Evolutionary conservation across 495 filamentous ascomycete species (phyloP).

Genomic region (Amniculicola lignicola): DNA sequence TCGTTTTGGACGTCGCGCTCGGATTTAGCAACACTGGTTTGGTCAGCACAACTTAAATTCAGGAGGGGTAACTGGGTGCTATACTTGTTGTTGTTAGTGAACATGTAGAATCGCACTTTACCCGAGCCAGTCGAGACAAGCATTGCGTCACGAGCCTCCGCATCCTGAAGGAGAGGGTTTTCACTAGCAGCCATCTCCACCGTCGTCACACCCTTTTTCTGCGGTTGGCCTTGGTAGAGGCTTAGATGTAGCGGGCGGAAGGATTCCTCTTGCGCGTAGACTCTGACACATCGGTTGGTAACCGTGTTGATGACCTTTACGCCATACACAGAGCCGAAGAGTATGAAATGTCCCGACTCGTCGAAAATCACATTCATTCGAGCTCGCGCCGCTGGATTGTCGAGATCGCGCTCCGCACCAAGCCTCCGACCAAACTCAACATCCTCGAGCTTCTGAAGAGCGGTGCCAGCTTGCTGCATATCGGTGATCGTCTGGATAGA

Average conservation of each 20-base stretch:
- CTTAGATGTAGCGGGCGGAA: slow-evolving; percentile 77
- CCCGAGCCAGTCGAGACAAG: slow-evolving; percentile 76
- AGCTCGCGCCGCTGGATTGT: slow-evolving; percentile 61
- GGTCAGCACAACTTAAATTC: not conserved
- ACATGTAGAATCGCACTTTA: slow-evolving; percentile 97
- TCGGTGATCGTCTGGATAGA: slow-evolving; percentile 79
- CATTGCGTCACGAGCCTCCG: slow-evolving; percentile 87
- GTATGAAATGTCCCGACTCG: slow-evolving; percentile 90
- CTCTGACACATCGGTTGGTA: slow-evolving; percentile 83
- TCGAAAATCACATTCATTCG: slow-evolving; percentile 88
- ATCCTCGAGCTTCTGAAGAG: slow-evolving; percentile 71
- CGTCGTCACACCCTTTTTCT: slow-evolving; percentile 85
- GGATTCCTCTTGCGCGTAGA: slow-evolving; percentile 84
- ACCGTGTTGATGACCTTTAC: slow-evolving; percentile 92
- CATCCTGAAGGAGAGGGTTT: slow-evolving; percentile 91
- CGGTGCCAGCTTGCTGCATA: slow-evolving; percentile 90
- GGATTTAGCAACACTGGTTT: slow-evolving; percentile 63
- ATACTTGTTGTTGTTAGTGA: slow-evolving; percentile 77
- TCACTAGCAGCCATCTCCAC: slow-evolving; percentile 95
- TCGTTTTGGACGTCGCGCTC: slow-evolving; percentile 93
- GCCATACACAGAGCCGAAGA: slow-evolving; percentile 89
- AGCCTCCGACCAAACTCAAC: slow-evolving; percentile 90
- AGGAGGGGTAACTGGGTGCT: not conserved
- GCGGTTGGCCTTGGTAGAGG: slow-evolving; percentile 93
- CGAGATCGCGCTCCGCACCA: slow-evolving; percentile 82